Base-by-base conservation (phyloP, 1,284 basidiomycete species). In the Apiotrichum siamense region DNA sequence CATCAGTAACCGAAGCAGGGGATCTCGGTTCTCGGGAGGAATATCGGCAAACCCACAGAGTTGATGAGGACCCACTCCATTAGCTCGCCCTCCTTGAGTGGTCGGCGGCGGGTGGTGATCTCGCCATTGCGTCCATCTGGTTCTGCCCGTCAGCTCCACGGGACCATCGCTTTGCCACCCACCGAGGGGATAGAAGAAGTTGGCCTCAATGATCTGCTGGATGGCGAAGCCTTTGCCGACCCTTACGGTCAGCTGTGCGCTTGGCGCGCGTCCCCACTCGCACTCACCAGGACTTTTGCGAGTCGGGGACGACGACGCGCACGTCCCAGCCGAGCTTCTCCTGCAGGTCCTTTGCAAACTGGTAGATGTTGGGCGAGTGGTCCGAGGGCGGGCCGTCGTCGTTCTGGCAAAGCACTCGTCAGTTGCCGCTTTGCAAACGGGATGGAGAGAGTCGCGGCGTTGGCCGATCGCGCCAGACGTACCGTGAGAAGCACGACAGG, bases 61-160 rank as follows among this genome's bases (percentile, higher is more conserved):
- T 89, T 85, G 2, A 94, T 75, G 17, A 96, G 78, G 52, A 94
- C 82, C 89, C 90, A 94, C 75, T 92, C 88, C 41, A 81, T 87
- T 38, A 84, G 75, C 75, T 91, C 87, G 29, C 83, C 83, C 18
- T 84, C 80, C 63, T 82, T 80, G 49, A 91, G 64, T 13, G 85
- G 83, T 48, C 90, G 77, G 18, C 86, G 78, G 27, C 65, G 65
- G 12, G 76, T 69, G 15, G 83, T 82, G 20, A 74, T 79, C 61
- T 92, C 88, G 1, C 90, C 89, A 26, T 73, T 59, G n/a, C 68
- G 54, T 2, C 88, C 89, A 64, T 89, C 86, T 77, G 66, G 72
- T 47, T 63, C 59, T 61, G 44, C 40, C 15, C 32, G 47, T 51
- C 10, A 50, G 47, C 40, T 18, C 33, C 7, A 10, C 7, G n/a